Conservation (phyloP, 441 rosid species). For the California macrophylla region DNA sequence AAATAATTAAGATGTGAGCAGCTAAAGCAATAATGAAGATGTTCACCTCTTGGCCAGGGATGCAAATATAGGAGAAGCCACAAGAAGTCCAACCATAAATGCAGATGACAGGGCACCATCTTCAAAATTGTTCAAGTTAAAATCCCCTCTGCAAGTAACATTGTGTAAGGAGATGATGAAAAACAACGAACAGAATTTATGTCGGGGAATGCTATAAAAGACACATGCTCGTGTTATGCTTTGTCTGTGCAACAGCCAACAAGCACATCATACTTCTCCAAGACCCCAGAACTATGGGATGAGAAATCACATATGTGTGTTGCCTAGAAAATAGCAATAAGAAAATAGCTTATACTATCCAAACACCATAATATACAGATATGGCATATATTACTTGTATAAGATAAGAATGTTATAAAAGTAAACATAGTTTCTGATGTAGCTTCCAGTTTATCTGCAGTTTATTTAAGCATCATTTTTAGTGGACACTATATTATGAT, state of each 20-base stretch:
- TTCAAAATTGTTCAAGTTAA: constrained; percentile 73
- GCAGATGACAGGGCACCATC: constrained; percentile 89
- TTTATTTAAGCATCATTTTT: not conserved
- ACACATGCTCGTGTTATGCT: not conserved
- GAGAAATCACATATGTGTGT: no score
- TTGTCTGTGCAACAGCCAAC: not conserved
- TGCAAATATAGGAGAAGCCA: constrained; percentile 90
- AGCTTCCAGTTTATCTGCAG: not conserved
- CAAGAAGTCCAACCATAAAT: constrained; percentile 93
- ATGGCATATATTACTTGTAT: not conserved
- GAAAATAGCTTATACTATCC: not conserved
- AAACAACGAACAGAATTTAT: not conserved
- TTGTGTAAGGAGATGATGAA: not conserved
- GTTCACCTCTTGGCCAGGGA: constrained; percentile 67
- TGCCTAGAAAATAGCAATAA: no score
- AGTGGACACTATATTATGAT: not conserved
- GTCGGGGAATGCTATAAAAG: not conserved
- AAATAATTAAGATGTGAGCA: not conserved
- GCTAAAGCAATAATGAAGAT: constrained; percentile 4
- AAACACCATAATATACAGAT: not conserved
- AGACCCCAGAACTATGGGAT: not conserved
- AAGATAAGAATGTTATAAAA: not conserved
- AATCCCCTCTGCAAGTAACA: constrained; percentile 58
- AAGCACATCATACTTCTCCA: not conserved
- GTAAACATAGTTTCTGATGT: not conserved